Conservation (phyloP, 2,329 filamentous ascomycete genomes). For the Zopfia rhizophila region DNA sequence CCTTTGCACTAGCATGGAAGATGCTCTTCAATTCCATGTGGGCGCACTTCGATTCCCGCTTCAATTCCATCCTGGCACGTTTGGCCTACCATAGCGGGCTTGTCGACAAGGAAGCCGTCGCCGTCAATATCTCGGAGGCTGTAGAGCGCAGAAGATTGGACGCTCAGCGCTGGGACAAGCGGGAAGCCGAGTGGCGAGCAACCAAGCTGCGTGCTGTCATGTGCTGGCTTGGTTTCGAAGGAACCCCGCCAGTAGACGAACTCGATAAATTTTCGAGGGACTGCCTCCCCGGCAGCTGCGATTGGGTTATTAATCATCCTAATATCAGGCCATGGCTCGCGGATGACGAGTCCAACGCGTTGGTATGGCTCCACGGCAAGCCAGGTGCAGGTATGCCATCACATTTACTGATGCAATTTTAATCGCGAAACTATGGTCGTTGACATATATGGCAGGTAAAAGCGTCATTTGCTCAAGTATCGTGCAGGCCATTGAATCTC, state of each 20-base stretch:
- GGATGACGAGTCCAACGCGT: constrained; percentile 6
- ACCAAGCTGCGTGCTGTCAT: constrained; percentile 2
- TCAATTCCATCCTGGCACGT: constrained; percentile 30
- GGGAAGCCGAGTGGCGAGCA: constrained; percentile 21
- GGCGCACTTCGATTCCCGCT: constrained; percentile 32
- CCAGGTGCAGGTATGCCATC: constrained; percentile 23
- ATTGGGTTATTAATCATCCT: constrained; percentile 22
- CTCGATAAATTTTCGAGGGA: constrained; percentile 15
- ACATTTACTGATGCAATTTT: no score
- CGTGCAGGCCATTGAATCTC: constrained; percentile 16
- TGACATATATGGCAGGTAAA: constrained; percentile 17
- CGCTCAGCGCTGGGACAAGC: constrained; percentile 24
- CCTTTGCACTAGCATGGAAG: constrained; percentile 30
- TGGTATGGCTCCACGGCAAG: constrained; percentile 27
- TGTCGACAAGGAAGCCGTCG: constrained; percentile 35
- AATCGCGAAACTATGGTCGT: neutral
- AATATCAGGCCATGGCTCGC: constrained; percentile 18
- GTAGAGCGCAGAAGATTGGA: constrained; percentile 22
- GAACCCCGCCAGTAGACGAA: constrained; percentile 9
- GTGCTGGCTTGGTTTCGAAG: constrained; percentile 8
- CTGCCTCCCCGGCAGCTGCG: constrained; percentile 17
- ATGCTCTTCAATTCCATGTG: constrained; percentile 37
- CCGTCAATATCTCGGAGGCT: constrained; percentile 30
- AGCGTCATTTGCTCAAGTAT: constrained; percentile 19
- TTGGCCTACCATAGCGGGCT: constrained; percentile 33